Evolutionary conservation across 345 rosid species (phyloP).

Genomic region (Aethionema arabicum): DNA sequence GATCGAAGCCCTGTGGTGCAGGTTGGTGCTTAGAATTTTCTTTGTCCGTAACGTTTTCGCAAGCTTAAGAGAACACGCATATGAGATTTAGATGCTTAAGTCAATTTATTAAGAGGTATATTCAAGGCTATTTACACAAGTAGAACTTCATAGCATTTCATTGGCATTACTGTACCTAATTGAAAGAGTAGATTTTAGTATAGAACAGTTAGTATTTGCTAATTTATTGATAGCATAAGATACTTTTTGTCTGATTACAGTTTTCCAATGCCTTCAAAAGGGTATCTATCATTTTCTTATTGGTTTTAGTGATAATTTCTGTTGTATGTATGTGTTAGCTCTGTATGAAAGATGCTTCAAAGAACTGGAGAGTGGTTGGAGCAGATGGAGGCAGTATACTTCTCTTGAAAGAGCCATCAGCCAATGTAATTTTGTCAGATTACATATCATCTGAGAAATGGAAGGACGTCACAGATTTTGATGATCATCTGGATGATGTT

Average conservation of each 20-base stretch:
- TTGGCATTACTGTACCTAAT: too few species aligned
- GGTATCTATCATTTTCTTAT: background rate
- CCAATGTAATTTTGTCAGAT: slow-evolving; percentile 66
- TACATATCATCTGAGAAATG: slow-evolving; percentile 74
- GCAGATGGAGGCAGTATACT: slow-evolving; percentile 65
- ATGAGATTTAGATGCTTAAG: background rate
- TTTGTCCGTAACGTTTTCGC: background rate
- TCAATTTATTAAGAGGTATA: background rate
- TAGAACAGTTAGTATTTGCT: slow-evolving; percentile 5
- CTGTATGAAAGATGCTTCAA: slow-evolving; percentile 78
- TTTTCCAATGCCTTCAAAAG: slow-evolving; percentile 2
- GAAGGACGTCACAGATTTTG: slow-evolving; percentile 80
- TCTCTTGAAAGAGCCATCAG: slow-evolving; percentile 75
- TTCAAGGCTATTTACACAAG: slow-evolving; percentile 6
- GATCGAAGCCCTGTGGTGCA: slow-evolving; percentile 71
- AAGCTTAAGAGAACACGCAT: background rate
- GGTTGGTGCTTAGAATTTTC: slow-evolving; percentile 49
- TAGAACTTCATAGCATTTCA: slow-evolving; percentile 12
- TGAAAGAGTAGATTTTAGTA: slow-evolving; percentile 4
- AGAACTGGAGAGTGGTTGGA: slow-evolving; percentile 76
- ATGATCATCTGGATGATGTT: slow-evolving; percentile 90
- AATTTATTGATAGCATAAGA: background rate
- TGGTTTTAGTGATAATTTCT: slow-evolving; percentile 1
- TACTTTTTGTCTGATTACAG: slow-evolving; percentile 13
- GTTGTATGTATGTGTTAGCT: slow-evolving; percentile 46